Evolutionary conservation across 2,329 filamentous ascomycete species (phyloP), one percentile per base, ranked within the genome.

Genomic region (Trichophyton schoenleinii): DNA sequence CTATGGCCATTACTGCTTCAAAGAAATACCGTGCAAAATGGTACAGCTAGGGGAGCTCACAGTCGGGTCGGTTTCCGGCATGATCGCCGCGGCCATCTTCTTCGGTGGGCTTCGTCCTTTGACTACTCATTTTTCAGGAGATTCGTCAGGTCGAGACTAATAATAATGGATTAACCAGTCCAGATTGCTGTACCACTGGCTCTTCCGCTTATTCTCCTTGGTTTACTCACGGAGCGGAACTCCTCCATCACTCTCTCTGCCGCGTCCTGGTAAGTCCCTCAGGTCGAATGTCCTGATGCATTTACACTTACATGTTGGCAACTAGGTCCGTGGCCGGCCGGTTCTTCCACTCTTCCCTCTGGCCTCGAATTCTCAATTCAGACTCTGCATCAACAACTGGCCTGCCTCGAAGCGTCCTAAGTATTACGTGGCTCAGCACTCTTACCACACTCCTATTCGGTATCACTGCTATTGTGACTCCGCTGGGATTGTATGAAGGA

Each of bases 401-500:
- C 15, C 42, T 15, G 42, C 15, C 42, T 20, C 18, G 15, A n/a
- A 15, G 6, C 2, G 8, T 46, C 1, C 2, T 7, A 46, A 1
- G 4, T 20, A 20, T 46, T 46, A 20, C 42, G 1, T 46, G 1
- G n/a, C 15, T 46, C n/a, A 46, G 42, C 42, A 46, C 42, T n/a
- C 15, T 46, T 46, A 20, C 42, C 1, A 46, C 42, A 46, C 1
- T 46, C 15, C 7, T 46, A 0, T 46, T 46, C 18, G 42, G 42
- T 46, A 7, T 46, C 15, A 70, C 78, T 1, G 72, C 75, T 28
- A 70, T 79, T 2, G 68, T 79, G 1, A 79, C 77, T 0, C 78
- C 78, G 0, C 66, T 80, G 3, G 78, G 78, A 0, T 68, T 80
- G 0, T 75, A 75, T 53, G 73, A 79, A 5, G 66, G 68, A 2